Base-by-base conservation (phyloP, 2,329 filamentous ascomycete genomes). In the Neofusicoccum umdonicola region DNA sequence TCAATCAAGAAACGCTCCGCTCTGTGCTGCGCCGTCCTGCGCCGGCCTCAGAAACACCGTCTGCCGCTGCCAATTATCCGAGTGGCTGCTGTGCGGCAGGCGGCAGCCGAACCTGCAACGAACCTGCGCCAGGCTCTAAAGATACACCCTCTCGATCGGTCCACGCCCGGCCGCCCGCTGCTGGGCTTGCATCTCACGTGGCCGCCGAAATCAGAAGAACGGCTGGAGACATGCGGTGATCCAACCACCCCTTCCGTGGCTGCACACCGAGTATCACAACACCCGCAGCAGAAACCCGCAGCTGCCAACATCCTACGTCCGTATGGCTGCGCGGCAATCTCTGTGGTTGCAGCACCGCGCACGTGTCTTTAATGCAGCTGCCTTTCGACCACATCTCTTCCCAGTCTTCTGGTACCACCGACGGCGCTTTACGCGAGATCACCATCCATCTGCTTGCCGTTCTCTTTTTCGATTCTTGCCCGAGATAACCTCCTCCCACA, bases 361-460 rank as follows among this genome's bases (percentile, higher is more conserved):
- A 58, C 54, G 54, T 58, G 54, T 45, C 39, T 27, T 35, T 35
- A 3, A 45, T 35, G 54, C 54, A 44, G 12, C 15, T 58, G 39
- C 37, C 22, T 39, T 15, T 11, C 39, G 31, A 27, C 27, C 39
- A 17, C 39, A 31, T 35, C 52, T 57, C 13, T 39, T 54, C 50
- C 48, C 50, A 54, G n/a, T 12, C 37, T 15, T 41, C 8, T 41
- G 17, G 54, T 42, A 58, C 41, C 39, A 41, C 37, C 22, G 34
- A 44, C 54, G 54, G 54, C 54, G 54, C 39, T 45, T 58, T 58
- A 58, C 54, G 54, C 54, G 54, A 58, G 54, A 58, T 42, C 54
- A 31, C 15, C 37, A 27, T n/a, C 39, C 37, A 42, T 39, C 35
- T 57, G 54, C 39, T 58, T 44, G 54, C 27, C 22, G 27, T 58